Evolutionary conservation across 257 asterid genomes (phyloP).

Genomic region (Nicotiana noctiflora): DNA sequence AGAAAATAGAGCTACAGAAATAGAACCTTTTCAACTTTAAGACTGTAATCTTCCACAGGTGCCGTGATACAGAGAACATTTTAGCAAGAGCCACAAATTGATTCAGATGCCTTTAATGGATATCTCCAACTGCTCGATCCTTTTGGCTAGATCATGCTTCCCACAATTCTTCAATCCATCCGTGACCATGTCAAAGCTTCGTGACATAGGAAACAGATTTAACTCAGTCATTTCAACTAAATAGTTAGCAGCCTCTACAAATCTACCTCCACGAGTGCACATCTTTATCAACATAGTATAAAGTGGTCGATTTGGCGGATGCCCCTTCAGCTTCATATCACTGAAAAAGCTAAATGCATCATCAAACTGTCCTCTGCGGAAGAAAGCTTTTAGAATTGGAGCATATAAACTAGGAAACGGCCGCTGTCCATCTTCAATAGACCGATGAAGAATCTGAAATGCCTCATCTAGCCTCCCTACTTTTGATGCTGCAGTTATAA

Average conservation of each 20-base stretch:
- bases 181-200: constrained; percentile 78
- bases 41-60: not conserved
- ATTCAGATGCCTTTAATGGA: constrained; percentile 55
- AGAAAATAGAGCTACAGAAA: not conserved
- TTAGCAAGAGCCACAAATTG: not conserved
- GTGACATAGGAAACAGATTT: constrained; percentile 59
- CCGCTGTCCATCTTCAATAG: constrained; percentile 73
- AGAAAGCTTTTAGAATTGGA: constrained; percentile 70
- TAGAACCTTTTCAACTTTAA: not conserved
- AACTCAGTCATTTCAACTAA: constrained; percentile 88
- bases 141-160: constrained; percentile 82
- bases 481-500: constrained; percentile 62
- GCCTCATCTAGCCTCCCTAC: constrained; percentile 73
- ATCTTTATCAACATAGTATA: constrained; percentile 83
- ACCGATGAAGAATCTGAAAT: constrained; percentile 60
- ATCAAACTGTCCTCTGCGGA: constrained; percentile 69
- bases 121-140: constrained; percentile 77
- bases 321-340: constrained; percentile 92
- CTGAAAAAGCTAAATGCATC: constrained; percentile 88
- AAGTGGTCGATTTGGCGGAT: constrained; percentile 85
- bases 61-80: not conserved
- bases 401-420: constrained; percentile 97
- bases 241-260: constrained; percentile 90
- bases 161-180: constrained; percentile 91
- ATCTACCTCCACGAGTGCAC: constrained; percentile 85